Evolutionary conservation across 805 yeast genomes (phyloP).

Genomic region (Ogataea chonburiensis): DNA sequence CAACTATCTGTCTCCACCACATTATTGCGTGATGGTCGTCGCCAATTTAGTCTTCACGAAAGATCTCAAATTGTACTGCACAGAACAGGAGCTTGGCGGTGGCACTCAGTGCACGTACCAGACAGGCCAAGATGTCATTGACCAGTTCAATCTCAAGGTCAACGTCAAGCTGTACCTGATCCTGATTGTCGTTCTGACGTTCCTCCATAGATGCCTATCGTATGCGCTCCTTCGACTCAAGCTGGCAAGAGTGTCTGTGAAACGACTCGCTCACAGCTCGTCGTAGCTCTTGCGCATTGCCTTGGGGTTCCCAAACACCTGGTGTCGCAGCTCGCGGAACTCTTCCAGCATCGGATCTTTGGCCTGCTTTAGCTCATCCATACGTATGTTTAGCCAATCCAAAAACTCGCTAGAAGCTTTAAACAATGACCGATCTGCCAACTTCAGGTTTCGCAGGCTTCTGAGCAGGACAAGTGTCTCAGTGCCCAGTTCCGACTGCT

Average conservation of each 20-base stretch:
- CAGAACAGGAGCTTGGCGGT: slow-evolving; percentile 21
- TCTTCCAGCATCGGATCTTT: slow-evolving; percentile 28
- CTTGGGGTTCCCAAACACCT: slow-evolving; percentile 73
- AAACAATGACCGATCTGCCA: slow-evolving; percentile 32
- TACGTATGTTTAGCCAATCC: slow-evolving; percentile 59
- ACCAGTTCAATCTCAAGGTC: slow-evolving; percentile 45
- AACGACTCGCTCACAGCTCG: slow-evolving; percentile 37
- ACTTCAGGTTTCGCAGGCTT: slow-evolving; percentile 34
- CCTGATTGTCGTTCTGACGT: slow-evolving; percentile 38
- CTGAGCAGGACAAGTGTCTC: slow-evolving; percentile 45
- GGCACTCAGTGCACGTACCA: slow-evolving; percentile 46
- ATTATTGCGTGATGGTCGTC: slow-evolving; percentile 62
- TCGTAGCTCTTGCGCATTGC: slow-evolving; percentile 64
- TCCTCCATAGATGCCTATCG: slow-evolving; percentile 44
- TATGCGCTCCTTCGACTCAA: slow-evolving; percentile 29
- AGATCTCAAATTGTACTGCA: slow-evolving; percentile 52
- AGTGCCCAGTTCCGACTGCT: slow-evolving; percentile 19
- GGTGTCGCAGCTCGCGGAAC: slow-evolving; percentile 46
- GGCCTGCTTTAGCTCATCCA: slow-evolving; percentile 30
- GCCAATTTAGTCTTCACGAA: slow-evolving; percentile 58
- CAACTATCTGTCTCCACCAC: slow-evolving; percentile 76
- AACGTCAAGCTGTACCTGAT: slow-evolving; percentile 40
- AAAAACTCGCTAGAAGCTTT: slow-evolving; percentile 46
- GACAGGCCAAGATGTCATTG: slow-evolving; percentile 56
- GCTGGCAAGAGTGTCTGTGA: slow-evolving; percentile 22